phyloP scores from a whole-genome alignment of 192 early-diverging fungal genomes.

The Coemansia javaensis region DNA sequence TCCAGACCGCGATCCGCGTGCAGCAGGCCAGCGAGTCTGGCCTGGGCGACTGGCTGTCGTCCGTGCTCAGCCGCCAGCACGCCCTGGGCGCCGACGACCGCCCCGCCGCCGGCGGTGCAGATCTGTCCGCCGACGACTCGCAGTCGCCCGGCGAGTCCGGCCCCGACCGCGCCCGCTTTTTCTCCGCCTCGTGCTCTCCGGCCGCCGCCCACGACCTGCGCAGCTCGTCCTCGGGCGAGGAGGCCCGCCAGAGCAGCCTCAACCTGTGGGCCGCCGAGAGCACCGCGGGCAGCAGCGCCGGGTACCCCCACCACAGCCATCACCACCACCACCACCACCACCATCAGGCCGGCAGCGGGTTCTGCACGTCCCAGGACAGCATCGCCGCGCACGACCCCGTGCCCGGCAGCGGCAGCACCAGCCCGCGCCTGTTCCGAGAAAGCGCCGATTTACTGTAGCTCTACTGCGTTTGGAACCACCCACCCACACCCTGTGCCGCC shows the following conservation, averaged over 20 bases:
- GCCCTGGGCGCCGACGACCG: not conserved
- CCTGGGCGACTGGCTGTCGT: conserved; percentile 21
- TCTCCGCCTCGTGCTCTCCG: conserved; percentile 16
- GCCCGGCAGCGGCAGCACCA: not conserved
- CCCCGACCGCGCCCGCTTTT: conserved; percentile 4
- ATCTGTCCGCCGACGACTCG: not conserved
- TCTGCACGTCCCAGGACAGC: conserved; percentile 8
- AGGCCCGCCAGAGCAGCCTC: too few relatives aligned
- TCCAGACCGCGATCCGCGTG: conserved; percentile 34
- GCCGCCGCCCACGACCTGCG: not conserved
- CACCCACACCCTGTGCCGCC: too few relatives aligned
- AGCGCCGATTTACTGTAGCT: too few relatives aligned
- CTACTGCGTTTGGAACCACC: too few relatives aligned
- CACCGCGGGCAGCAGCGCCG: too few relatives aligned
- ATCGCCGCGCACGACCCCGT: conserved; percentile 11
- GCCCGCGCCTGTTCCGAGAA: too few relatives aligned
- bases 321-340: too few relatives aligned
- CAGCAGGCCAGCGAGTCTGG: conserved; percentile 34
- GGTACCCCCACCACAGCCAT: too few relatives aligned
- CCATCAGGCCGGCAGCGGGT: not conserved
- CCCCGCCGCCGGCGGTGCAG: not conserved
- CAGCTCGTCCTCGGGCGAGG: not conserved
- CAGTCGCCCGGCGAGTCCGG: not conserved
- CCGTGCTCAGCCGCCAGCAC: conserved; percentile 10
- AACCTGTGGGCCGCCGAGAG: too few relatives aligned